These are phyloP conservation scores for Endothia cerciana DNA, from an alignment of 2,329 filamentous ascomycete species.

Conservation along the genomic window DNA sequence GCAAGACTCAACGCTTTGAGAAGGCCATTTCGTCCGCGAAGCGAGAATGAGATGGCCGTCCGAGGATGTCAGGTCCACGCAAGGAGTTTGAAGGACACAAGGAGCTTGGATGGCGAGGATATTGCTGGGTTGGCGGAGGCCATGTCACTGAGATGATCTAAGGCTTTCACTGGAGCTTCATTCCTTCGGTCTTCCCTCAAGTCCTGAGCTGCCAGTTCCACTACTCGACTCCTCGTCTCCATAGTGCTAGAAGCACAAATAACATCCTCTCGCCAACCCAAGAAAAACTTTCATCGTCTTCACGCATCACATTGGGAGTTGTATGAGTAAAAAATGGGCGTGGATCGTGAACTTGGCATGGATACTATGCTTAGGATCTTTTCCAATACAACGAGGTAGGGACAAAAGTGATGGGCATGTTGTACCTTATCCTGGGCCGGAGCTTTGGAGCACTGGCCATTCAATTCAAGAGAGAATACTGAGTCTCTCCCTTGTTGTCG, in stretches of 20 bases:
- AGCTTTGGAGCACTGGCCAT: background rate
- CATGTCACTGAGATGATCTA: background rate
- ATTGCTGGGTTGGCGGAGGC: background rate
- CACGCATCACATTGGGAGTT: background rate
- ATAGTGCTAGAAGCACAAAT: background rate
- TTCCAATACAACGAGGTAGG: no score
- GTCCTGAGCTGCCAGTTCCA: background rate
- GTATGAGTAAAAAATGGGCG: background rate
- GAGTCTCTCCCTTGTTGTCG: no score
- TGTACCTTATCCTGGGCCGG: background rate
- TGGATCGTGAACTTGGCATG: background rate
- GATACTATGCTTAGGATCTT: background rate
- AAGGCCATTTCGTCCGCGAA: background rate
- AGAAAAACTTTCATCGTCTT: background rate
- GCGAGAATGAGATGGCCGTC: background rate
- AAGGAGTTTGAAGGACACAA: background rate
- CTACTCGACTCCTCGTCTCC: background rate
- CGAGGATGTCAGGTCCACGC: background rate
- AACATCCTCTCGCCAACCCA: background rate
- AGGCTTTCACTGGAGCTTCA: background rate
- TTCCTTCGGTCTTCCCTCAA: background rate
- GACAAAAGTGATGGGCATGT: background rate
- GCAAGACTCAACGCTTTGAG: background rate
- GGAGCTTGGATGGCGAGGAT: background rate
- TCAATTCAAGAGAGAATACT: background rate